Conservation (phyloP, 768 basidiomycete species). For the Phlebiopsis flavidoalba region DNA sequence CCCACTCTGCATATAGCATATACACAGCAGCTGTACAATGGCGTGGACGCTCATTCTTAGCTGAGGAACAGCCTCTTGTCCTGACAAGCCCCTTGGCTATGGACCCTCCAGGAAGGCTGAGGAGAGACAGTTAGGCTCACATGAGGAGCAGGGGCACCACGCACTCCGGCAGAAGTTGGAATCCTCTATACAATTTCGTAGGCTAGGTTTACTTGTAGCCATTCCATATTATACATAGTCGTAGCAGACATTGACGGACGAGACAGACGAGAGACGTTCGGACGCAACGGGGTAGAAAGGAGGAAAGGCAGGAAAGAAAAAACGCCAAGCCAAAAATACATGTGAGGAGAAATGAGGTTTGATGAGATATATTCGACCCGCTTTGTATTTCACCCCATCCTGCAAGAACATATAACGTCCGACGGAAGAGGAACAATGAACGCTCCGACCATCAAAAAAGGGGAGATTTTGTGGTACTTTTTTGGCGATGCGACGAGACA, state of each 20-base stretch:
- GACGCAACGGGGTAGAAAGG: neutral
- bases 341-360: constrained; percentile 4
- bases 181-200: constrained; percentile 13
- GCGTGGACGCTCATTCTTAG: too few species aligned
- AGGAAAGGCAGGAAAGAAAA: neutral
- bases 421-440: neutral
- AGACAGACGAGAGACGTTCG: constrained; percentile 7
- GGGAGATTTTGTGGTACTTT: neutral
- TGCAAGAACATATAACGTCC: constrained; percentile 1
- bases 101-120: too few species aligned
- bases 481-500: neutral
- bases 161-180: neutral
- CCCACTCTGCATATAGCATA: neutral
- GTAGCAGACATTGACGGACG: constrained; percentile 10
- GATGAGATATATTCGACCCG: constrained; percentile 6
- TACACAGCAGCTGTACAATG: neutral
- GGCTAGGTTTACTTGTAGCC: constrained; percentile 11
- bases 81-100: too few species aligned
- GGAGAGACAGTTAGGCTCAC: too few species aligned
- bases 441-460: neutral
- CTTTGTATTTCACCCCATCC: constrained; percentile 2
- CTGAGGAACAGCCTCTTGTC: too few species aligned
- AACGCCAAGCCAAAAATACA: constrained; percentile 4
- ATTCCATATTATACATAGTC: constrained; percentile 14
- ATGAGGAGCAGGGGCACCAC: too few species aligned